These are phyloP conservation scores for Emergomyces orientalis DNA, from an alignment of 2,329 filamentous ascomycete species.

Conservation along the genomic window DNA sequence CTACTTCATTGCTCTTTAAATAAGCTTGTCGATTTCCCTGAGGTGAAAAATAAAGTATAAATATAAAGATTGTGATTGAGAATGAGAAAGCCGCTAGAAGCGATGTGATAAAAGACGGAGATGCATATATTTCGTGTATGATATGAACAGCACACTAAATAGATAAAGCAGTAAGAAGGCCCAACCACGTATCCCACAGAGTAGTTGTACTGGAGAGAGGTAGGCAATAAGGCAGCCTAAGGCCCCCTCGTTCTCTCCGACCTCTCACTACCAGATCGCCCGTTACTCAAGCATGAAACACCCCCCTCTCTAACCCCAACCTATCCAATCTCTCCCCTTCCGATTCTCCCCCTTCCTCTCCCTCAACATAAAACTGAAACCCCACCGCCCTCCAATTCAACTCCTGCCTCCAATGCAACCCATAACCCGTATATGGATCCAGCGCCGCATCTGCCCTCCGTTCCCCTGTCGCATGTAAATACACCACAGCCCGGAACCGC, in stretches of 20 bases:
- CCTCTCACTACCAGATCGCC: neutral
- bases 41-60: too few relatives aligned
- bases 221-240: neutral
- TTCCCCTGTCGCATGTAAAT: conserved; percentile 57
- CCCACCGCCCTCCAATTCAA: conserved; percentile 43
- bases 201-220: neutral
- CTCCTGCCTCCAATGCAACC: conserved; percentile 55
- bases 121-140: too few relatives aligned
- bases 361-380: conserved; percentile 36
- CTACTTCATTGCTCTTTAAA: too few relatives aligned
- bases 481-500: conserved; percentile 76
- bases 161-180: too few relatives aligned
- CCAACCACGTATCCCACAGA: too few relatives aligned
- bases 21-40: too few relatives aligned
- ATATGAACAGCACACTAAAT: too few relatives aligned
- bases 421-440: conserved; percentile 39
- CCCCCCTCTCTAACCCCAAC: conserved; percentile 6
- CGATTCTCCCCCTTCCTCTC: conserved; percentile 8
- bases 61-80: too few relatives aligned
- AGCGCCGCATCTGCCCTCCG: conserved; percentile 24
- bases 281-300: conserved; percentile 21
- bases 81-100: too few relatives aligned
- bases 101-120: too few relatives aligned
- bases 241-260: neutral
- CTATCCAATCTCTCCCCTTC: conserved; percentile 1